Evolutionary conservation across 2,329 filamentous ascomycete genomes (phyloP).

Genomic region (Bipolaris cookei): DNA sequence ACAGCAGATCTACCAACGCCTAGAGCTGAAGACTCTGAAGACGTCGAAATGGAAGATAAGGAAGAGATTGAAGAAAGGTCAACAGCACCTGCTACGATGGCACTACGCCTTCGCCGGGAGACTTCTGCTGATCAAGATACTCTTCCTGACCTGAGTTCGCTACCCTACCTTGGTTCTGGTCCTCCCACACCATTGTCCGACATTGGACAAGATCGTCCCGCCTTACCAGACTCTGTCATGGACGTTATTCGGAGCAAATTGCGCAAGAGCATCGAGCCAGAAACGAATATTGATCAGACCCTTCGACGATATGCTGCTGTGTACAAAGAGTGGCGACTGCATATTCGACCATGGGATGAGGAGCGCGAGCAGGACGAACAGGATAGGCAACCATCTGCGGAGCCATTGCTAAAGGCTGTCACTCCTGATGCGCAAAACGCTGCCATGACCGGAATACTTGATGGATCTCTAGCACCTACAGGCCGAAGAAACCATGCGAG

Average conservation of each 20-base stretch:
- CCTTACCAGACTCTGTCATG: slow-evolving; percentile 44
- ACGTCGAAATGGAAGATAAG: slow-evolving; percentile 35
- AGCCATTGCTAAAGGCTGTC: slow-evolving; percentile 43
- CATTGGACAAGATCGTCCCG: slow-evolving; percentile 48
- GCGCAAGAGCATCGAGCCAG: slow-evolving; percentile 43
- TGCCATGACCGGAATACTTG: slow-evolving; percentile 36
- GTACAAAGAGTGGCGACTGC: slow-evolving; percentile 52
- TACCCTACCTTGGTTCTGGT: slow-evolving; percentile 56
- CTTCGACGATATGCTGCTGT: slow-evolving; percentile 46
- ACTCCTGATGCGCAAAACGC: slow-evolving; percentile 56
- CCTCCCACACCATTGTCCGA: slow-evolving; percentile 54
- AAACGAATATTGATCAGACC: slow-evolving; percentile 35
- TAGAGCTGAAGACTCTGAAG: slow-evolving; percentile 45
- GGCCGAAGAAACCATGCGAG: slow-evolving; percentile 42
- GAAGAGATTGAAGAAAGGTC: slow-evolving; percentile 31
- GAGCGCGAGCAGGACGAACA: slow-evolving; percentile 49
- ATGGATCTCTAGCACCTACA: slow-evolving; percentile 34
- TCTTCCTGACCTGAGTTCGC: slow-evolving; percentile 50
- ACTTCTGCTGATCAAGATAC: slow-evolving; percentile 43
- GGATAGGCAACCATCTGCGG: slow-evolving; percentile 46
- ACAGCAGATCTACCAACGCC: slow-evolving; percentile 43
- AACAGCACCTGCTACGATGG: slow-evolving; percentile 42
- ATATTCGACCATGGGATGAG: slow-evolving; percentile 51
- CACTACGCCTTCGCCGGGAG: slow-evolving; percentile 40
- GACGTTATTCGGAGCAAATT: slow-evolving; percentile 46